These are phyloP conservation scores for Paramecium pentaurelia DNA, from an alignment of 73 alveolate genomes.

Conservation along the genomic window DNA sequence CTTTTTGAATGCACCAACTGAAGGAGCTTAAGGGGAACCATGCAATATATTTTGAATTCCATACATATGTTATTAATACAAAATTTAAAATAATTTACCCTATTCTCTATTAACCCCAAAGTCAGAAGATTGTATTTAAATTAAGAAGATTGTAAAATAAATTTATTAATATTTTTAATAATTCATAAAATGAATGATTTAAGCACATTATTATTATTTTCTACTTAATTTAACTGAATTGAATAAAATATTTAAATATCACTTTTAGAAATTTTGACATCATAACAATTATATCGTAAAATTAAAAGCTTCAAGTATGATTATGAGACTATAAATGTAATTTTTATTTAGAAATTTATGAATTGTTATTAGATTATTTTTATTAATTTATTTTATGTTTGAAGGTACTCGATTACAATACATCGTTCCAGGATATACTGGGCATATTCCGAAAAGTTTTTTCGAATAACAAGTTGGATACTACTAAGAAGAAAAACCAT, in stretches of 20 bases:
- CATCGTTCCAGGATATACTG: conserved; percentile 62
- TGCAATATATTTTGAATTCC: not conserved
- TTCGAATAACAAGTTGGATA: conserved; percentile 33
- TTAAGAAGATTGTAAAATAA: not conserved
- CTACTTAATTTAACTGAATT: not conserved
- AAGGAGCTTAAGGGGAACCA: not conserved
- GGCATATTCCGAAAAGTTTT: conserved; percentile 11
- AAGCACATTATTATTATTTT: not conserved
- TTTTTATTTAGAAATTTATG: not conserved
- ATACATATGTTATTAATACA: not conserved
- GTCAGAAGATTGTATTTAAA: not conserved
- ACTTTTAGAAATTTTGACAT: not conserved
- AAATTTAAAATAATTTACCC: not conserved
- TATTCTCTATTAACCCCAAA: not conserved
- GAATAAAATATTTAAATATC: not conserved
- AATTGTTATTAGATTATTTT: not conserved
- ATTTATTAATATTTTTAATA: too few relatives aligned
- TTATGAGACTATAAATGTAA: not conserved
- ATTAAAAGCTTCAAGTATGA: not conserved
- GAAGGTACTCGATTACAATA: conserved; percentile 62
- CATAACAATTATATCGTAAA: not conserved
- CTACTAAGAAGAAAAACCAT: conserved; percentile 46
- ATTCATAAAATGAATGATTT: not conserved
- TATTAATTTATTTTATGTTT: conserved; percentile 34
- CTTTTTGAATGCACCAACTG: not conserved